A percentile compares a stretch with the other conserved stretches of the same genome.
phyloP scores from a whole-genome alignment of 2,329 filamentous ascomycete genomes.

The Hypoxylon sp. region DNA sequence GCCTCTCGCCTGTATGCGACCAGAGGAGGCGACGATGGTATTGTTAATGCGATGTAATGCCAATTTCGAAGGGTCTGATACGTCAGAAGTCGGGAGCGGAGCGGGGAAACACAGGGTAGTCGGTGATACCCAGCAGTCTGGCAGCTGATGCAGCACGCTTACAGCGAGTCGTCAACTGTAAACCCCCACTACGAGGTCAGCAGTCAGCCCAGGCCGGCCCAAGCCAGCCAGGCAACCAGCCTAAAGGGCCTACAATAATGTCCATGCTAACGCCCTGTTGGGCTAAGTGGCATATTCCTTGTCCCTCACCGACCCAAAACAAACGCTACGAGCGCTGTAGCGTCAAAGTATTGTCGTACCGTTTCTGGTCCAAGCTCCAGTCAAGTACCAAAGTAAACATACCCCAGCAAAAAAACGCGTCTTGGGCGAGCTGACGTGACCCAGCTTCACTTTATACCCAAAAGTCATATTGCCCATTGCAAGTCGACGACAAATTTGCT shows the following conservation, averaged over 20 bases:
- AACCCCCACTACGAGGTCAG: no score
- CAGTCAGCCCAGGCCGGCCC: no score
- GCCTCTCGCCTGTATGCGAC: constrained; percentile 18
- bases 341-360: neutral
- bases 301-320: neutral
- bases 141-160: neutral
- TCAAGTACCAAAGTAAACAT: constrained; percentile 52
- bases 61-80: constrained; percentile 39
- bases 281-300: neutral
- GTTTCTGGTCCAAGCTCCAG: neutral
- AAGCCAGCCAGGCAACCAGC: no score
- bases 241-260: no score
- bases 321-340: no score
- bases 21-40: constrained; percentile 1
- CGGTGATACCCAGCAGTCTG: no score
- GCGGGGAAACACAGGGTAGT: constrained; percentile 1
- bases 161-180: no score
- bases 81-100: constrained; percentile 23
- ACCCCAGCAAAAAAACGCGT: constrained; percentile 27
- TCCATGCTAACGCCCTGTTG: neutral
- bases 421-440: constrained; percentile 3
- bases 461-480: neutral
- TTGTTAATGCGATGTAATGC: constrained; percentile 22
- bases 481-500: neutral
- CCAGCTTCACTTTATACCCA: neutral